These are phyloP conservation scores for Funneliformis mosseae DNA, from an alignment of 192 early-diverging fungal genomes.

Conservation along the genomic window DNA sequence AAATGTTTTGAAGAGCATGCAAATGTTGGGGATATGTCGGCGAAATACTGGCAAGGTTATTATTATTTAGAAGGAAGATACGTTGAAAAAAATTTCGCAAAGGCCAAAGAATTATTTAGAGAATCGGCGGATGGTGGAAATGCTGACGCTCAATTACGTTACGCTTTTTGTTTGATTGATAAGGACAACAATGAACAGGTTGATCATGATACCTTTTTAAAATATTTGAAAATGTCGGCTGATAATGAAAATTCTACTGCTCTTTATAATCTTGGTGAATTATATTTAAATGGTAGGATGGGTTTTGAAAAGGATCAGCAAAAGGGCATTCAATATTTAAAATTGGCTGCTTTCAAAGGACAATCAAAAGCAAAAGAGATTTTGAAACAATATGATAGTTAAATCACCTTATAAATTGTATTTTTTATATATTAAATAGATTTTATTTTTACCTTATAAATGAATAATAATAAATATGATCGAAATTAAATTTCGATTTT, in stretches of 20 bases:
- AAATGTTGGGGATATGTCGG: background rate
- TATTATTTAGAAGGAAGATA: conserved; percentile 6
- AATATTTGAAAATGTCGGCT: no score
- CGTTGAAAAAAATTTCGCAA: background rate
- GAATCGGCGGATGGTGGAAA: conserved; percentile 4
- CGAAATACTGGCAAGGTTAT: conserved; percentile 18
- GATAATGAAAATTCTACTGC: background rate
- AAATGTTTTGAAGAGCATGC: conserved; percentile 18
- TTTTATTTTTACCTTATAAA: no score
- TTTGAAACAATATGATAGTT: no score
- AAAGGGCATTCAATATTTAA: background rate
- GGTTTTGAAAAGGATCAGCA: background rate
- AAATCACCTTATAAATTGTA: no score
- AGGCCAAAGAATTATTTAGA: background rate
- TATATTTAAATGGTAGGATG: background rate
- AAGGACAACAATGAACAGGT: no score
- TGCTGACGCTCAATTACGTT: conserved; percentile 12
- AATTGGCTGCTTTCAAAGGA: background rate
- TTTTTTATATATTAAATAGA: no score
- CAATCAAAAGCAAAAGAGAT: conserved; percentile 41
- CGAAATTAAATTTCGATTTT: no score
- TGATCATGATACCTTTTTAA: no score
- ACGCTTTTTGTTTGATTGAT: background rate
- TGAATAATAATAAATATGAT: no score
- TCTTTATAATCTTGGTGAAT: background rate